Conservation (phyloP, 1,139 yeast genomes). For the Sugiyamaella sp. region DNA sequence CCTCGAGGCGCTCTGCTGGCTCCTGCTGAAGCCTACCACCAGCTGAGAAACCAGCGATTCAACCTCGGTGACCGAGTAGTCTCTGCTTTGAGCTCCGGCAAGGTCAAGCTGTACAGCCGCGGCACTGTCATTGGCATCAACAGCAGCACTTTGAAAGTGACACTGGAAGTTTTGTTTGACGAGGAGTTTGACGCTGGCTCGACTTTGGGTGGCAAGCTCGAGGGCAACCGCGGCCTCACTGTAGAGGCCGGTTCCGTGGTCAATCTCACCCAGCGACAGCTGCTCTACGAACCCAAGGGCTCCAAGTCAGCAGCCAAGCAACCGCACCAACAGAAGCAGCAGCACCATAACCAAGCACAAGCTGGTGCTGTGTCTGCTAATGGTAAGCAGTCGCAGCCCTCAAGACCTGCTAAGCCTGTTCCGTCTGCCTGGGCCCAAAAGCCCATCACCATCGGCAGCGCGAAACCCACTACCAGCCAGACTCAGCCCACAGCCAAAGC, state of each 20-base stretch:
- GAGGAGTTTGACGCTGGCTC: conserved; percentile 80
- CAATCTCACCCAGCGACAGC: conserved; percentile 73
- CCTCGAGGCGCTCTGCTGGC: conserved; percentile 84
- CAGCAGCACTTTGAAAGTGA: conserved; percentile 55
- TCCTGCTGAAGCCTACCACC: conserved; percentile 72
- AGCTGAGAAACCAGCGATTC: conserved; percentile 75
- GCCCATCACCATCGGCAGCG: conserved; percentile 9
- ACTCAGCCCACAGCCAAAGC: conserved; percentile 1
- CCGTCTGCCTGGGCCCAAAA: conserved; percentile 8
- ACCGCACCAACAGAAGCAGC: conserved; percentile 4
- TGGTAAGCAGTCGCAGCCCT: no score
- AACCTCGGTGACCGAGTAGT: conserved; percentile 88
- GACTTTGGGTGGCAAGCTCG: conserved; percentile 74
- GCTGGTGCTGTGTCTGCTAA: background rate
- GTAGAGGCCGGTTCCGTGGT: conserved; percentile 82
- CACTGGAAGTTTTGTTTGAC: conserved; percentile 81
- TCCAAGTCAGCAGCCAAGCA: conserved; percentile 4
- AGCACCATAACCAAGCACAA: background rate
- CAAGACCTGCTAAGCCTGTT: conserved; percentile 5
- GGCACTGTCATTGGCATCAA: conserved; percentile 90
- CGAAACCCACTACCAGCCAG: background rate
- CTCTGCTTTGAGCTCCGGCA: conserved; percentile 84
- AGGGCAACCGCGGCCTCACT: conserved; percentile 78
- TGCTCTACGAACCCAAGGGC: conserved; percentile 57
- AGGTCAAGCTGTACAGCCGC: conserved; percentile 81